phyloP scores from a whole-genome alignment of 192 early-diverging fungal genomes.

The Backusella tuberculispora region DNA sequence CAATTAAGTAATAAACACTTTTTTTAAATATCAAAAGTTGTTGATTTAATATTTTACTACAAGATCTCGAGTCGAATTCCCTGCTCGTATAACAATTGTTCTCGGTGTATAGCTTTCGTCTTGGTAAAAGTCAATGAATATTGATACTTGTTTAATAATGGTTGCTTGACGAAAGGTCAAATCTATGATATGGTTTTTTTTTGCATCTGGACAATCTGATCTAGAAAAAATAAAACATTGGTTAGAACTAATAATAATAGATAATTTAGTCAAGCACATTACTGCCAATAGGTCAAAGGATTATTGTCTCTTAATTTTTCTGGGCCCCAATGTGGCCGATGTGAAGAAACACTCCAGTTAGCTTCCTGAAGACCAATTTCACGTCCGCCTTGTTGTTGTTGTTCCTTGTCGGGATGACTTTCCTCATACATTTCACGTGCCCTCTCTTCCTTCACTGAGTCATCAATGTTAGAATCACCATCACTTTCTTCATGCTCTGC shows the following conservation, averaged over 20 bases:
- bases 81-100: conserved; percentile 65
- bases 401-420: conserved; percentile 24
- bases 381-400: conserved; percentile 43
- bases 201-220: conserved; percentile 66
- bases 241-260: not conserved
- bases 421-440: conserved; percentile 29
- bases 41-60: conserved; percentile 39
- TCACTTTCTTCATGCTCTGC: not conserved
- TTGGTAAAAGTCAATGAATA: conserved; percentile 72
- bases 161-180: conserved; percentile 70
- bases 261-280: conserved; percentile 21
- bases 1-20: not conserved
- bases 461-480: not conserved
- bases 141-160: conserved; percentile 59
- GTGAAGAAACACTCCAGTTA: conserved; percentile 70
- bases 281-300: conserved; percentile 85
- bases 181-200: conserved; percentile 76
- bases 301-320: conserved; percentile 68
- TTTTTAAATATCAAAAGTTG: not conserved
- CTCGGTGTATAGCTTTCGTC: conserved; percentile 87
- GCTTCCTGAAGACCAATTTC: conserved; percentile 66
- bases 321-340: conserved; percentile 63
- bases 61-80: conserved; percentile 68
- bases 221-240: conserved; percentile 12
- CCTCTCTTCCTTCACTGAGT: conserved; percentile 3